A percentile compares a stretch with the other conserved stretches of the same genome.
Conservation (phyloP, 805 yeast genomes). For the Cyberlindnera nakhonratchasimensis region DNA sequence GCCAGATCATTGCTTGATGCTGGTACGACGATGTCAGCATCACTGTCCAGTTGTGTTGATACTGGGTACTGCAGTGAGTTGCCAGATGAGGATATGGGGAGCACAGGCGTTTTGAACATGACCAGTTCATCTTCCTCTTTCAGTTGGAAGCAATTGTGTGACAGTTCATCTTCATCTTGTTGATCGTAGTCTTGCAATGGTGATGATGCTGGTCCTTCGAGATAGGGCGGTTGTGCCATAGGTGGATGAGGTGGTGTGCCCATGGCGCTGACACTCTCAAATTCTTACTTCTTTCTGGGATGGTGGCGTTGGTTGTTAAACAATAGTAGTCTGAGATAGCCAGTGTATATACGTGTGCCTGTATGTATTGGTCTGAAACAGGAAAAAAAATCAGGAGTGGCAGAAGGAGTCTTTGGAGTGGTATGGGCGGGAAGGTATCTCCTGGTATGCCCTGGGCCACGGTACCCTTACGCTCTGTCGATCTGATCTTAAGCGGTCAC, state of each 20-base stretch:
- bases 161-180: not conserved
- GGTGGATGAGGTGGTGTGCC: conserved; percentile 1
- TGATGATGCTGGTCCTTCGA: not conserved
- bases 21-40: conserved; percentile 7
- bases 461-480: no score
- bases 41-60: conserved; percentile 1
- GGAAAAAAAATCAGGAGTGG: no score
- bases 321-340: no score
- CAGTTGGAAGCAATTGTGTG: not conserved
- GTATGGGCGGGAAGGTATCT: no score
- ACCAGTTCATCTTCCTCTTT: conserved; percentile 1
- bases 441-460: no score
- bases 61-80: not conserved
- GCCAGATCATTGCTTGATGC: conserved; percentile 5
- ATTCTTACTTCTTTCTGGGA: no score
- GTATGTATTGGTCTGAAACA: no score
- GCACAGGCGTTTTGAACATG: not conserved
- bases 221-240: not conserved
- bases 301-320: no score
- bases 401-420: no score
- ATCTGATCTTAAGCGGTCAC: no score
- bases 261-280: conserved; percentile 1
- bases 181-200: conserved; percentile 1
- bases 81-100: not conserved
- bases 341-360: no score